Percentiles rank a stretch among this genome's conserved stretches.
Evolutionary conservation across 202 grass and related monocot genomes (phyloP).

Genomic region (Elaeis oleifera): DNA sequence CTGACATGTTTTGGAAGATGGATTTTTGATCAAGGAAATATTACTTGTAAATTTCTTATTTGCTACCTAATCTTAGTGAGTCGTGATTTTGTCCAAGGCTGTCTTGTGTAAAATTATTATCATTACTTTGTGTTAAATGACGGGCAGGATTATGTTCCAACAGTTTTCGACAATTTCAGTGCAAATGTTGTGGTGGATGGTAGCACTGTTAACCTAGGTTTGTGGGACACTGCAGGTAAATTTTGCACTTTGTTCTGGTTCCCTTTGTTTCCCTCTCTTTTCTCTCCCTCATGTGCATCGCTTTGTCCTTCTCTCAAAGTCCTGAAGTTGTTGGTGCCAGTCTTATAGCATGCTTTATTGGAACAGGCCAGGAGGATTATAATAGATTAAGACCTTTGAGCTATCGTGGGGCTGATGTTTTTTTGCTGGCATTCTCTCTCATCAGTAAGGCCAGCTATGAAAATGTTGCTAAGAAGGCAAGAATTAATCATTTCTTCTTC

Average conservation of each 20-base stretch:
- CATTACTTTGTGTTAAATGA: no score
- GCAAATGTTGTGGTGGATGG: slow-evolving; percentile 98
- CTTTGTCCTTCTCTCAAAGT: no score
- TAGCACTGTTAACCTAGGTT: slow-evolving; percentile 89
- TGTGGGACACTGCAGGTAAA: slow-evolving; percentile 97
- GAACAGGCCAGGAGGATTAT: slow-evolving; percentile 24
- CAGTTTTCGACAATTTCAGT: slow-evolving; percentile 99
- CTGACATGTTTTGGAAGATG: no score
- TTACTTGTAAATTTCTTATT: no score
- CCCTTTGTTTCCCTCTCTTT: neutral
- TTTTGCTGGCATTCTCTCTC: slow-evolving; percentile 12
- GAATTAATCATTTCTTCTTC: neutral
- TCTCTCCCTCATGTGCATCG: no score
- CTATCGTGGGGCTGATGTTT: slow-evolving; percentile 19
- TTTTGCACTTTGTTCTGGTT: neutral
- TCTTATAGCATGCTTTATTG: neutral
- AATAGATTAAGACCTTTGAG: slow-evolving; percentile 26
- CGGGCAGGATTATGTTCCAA: slow-evolving; percentile 90
- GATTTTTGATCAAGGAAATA: no score
- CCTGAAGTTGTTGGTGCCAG: neutral
- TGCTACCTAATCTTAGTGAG: no score
- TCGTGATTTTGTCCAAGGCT: no score
- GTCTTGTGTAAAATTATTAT: no score
- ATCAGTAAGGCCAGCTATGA: slow-evolving; percentile 22
- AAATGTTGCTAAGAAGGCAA: slow-evolving; percentile 24